Evolutionary conservation across 257 asterid genomes (phyloP), one percentile per base, ranked within the genome.

Genomic region (Lycium barbarum): DNA sequence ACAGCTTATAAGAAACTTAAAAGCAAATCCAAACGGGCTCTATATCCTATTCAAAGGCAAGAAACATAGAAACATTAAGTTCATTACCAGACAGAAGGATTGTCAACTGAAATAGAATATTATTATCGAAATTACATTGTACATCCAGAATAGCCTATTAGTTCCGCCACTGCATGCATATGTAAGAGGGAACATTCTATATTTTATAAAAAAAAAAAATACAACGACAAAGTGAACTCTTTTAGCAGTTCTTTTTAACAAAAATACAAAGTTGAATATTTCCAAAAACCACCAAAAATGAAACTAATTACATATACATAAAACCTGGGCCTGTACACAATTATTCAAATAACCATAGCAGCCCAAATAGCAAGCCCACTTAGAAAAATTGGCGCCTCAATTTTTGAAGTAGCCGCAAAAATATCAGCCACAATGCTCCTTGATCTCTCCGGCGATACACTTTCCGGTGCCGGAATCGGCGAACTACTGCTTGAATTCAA

Each of bases 311-410:
- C 38, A 47, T n/a, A 45, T 5, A 47, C 38, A 73, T 45, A 47
- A 20, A 71, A 73, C 11, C n/a, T 45, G 59, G 40, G 40, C 40
- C 80, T 47, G 10, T 33, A 3, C 20, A 12, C 20, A 12, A 43
- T n/a, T 11, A 13, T n/a, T 89, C 73, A 92, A 73, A 92, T 45
- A 13, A 89, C 88, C 4, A 88, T 40, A n/a, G 86, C 84, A 17
- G 93, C 91, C 86, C 85, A 90, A 38, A 94, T 65, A 62, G 92
- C 86, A 82, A 92, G 53, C 76, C 92, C 96, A 3, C 73, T 80
- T 20, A 90, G 82, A 80, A 91, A 18, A 20, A 80, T 59, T 1
- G 91, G 84, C 72, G 45, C 88, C 82, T 63, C 82, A 63, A 83
- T 68, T 0, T 78, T 68, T 2, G 88, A 65, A 18, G 53, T 62